Percentiles rank a stretch among this genome's conserved stretches.
Conservation (phyloP, 345 rosid genomes). For the Eucalyptus guilfoylei region DNA sequence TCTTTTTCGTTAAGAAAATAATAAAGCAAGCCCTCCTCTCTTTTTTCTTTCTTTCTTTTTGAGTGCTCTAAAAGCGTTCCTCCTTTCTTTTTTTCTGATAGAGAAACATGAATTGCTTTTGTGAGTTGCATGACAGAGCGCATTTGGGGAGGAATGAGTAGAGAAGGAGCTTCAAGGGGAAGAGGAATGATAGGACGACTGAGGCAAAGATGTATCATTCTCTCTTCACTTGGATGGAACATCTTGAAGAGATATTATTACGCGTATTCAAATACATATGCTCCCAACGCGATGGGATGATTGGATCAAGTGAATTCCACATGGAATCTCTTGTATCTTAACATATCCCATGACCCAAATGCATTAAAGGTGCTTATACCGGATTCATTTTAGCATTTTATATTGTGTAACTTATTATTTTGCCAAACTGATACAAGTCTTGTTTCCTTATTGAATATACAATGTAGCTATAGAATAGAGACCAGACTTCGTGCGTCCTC, state of each 20-base stretch:
- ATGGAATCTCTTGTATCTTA: background rate
- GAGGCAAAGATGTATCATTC: background rate
- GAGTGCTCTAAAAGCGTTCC: background rate
- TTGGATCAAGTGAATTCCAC: background rate
- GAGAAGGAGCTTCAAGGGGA: background rate
- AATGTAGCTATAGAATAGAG: background rate
- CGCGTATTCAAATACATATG: background rate
- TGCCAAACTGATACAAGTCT: background rate
- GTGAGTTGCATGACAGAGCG: background rate
- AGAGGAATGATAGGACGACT: background rate
- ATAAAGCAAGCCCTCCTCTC: background rate
- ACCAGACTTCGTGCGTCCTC: background rate
- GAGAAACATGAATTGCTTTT: background rate
- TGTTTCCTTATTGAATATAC: background rate
- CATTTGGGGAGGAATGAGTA: background rate
- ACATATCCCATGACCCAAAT: accelerated
- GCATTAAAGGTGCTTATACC: background rate
- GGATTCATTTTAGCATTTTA: background rate
- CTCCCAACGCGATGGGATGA: background rate
- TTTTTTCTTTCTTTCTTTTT: background rate
- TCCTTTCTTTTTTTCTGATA: background rate
- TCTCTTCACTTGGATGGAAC: background rate
- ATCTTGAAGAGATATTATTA: background rate
- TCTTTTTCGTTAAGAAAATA: background rate
- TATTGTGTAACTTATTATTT: background rate